Evolutionary conservation across 2,329 filamentous ascomycete genomes (phyloP).

Genomic region (Botryotinia convoluta): DNA sequence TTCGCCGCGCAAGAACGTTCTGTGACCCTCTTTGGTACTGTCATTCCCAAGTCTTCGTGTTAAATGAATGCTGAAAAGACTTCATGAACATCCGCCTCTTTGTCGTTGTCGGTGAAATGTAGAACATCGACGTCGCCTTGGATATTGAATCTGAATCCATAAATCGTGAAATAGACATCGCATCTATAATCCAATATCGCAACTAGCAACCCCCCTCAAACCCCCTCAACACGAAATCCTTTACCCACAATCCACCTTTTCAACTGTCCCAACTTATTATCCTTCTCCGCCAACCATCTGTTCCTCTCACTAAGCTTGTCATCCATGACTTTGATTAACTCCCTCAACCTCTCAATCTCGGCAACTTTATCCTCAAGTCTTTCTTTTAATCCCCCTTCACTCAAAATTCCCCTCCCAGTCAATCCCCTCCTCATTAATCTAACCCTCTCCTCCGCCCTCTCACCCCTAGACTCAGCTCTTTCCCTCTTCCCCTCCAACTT

Average conservation of each 20-base stretch:
- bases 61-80: not conserved
- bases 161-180: not conserved
- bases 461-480: not conserved
- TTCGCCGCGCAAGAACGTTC: not conserved
- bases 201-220: not conserved
- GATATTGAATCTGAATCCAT: not conserved
- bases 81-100: not conserved
- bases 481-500: not conserved
- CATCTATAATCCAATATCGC: not conserved
- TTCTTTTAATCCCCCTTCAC: not conserved
- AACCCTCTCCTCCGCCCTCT: conserved; percentile 1
- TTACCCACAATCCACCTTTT: conserved; percentile 1
- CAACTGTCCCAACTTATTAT: not conserved
- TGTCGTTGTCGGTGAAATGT: not conserved
- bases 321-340: not conserved
- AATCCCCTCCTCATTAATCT: conserved; percentile 10
- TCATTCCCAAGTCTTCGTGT: not conserved
- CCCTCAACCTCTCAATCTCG: not conserved
- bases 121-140: not conserved
- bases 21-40: no score
- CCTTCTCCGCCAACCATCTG: not conserved
- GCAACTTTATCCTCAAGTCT: not conserved
- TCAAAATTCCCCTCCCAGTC: not conserved
- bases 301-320: not conserved
- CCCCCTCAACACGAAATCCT: conserved; percentile 8